Evolutionary conservation across 1,139 yeast genomes (phyloP).

Genomic region (Debaryomycetaceae sp.): DNA sequence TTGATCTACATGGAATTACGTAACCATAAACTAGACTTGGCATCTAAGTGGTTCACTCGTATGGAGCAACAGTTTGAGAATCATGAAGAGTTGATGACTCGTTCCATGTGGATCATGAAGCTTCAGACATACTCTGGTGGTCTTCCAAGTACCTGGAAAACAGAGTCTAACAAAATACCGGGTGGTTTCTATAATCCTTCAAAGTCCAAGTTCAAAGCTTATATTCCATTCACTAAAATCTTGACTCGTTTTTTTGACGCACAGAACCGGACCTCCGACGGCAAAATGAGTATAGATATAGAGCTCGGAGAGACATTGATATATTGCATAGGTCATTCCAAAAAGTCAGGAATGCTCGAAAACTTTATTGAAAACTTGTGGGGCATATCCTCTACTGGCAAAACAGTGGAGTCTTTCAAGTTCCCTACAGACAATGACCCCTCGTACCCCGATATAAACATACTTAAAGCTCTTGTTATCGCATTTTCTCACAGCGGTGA

Average conservation of each 20-base stretch:
- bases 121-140: constrained; percentile 36
- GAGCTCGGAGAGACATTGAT: constrained; percentile 26
- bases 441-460: constrained; percentile 24
- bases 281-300: constrained; percentile 18
- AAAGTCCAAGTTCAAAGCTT: constrained; percentile 17
- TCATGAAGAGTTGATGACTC: constrained; percentile 22
- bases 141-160: constrained; percentile 29
- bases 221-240: constrained; percentile 18
- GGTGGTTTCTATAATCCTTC: constrained; percentile 14
- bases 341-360: constrained; percentile 21
- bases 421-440: constrained; percentile 13
- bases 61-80: constrained; percentile 23
- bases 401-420: constrained; percentile 7
- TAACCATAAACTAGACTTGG: constrained; percentile 37
- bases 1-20: constrained; percentile 33
- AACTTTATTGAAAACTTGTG: constrained; percentile 27
- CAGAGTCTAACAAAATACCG: constrained; percentile 20
- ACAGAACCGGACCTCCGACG: constrained; percentile 7
- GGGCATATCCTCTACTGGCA: constrained; percentile 30
- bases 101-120: constrained; percentile 33
- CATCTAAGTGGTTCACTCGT: constrained; percentile 37
- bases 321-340: constrained; percentile 32
- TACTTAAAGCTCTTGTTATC: constrained; percentile 28
- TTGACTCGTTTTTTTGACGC: constrained; percentile 21
- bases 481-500: constrained; percentile 29